Evolutionary conservation across 345 rosid species (phyloP).

Genomic region (Ceriops tagal): DNA sequence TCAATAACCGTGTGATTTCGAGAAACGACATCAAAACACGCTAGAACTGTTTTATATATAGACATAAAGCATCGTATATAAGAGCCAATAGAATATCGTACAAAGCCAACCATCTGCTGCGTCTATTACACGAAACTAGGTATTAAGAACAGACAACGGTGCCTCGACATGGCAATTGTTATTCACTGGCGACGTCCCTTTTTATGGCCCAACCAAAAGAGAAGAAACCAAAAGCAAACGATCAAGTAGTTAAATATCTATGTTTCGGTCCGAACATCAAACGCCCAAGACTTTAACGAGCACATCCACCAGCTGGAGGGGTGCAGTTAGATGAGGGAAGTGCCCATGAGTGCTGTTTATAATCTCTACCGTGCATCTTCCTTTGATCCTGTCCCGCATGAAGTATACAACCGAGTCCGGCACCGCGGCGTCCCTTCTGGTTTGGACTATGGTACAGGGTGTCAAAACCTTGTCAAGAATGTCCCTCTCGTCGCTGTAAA

Average conservation of each 20-base stretch:
- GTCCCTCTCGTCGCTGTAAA: constrained; percentile 53
- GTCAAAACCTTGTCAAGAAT: constrained; percentile 41
- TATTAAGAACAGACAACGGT: neutral
- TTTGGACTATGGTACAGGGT: constrained; percentile 58
- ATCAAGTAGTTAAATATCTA: neutral
- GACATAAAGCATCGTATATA: no score
- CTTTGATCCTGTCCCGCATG: constrained; percentile 61
- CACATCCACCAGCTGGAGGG: constrained; percentile 40
- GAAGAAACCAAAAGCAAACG: neutral
- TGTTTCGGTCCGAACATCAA: neutral
- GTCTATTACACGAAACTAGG: no score
- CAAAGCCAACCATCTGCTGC: no score
- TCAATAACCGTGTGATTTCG: no score
- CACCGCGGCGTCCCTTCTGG: constrained; percentile 42
- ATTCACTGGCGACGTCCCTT: no score
- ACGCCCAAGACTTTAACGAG: constrained; percentile 40
- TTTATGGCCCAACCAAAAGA: neutral
- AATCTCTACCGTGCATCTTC: constrained; percentile 51
- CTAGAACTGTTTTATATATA: no score
- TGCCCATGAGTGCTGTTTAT: constrained; percentile 48
- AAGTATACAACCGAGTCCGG: constrained; percentile 56
- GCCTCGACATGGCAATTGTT: no score
- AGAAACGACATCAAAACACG: no score
- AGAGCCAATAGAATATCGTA: no score
- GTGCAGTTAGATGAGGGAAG: constrained; percentile 74